phyloP scores from a whole-genome alignment of 2,329 filamentous ascomycete species.

The Xylariaceae sp. region DNA sequence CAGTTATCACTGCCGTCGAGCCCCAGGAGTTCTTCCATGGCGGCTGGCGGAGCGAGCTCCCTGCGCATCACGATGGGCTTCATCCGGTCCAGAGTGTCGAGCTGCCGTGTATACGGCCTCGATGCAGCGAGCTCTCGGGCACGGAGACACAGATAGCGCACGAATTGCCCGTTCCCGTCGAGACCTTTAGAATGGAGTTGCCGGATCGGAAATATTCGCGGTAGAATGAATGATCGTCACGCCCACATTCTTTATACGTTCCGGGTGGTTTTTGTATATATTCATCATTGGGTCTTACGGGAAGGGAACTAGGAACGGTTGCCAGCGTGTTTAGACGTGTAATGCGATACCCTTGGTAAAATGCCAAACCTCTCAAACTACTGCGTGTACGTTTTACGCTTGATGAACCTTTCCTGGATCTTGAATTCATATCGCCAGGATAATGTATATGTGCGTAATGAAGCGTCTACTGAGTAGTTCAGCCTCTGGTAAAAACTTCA shows the following conservation, averaged over 20 bases:
- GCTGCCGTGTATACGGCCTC: slow-evolving; percentile 9
- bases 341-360: slow-evolving; percentile 17
- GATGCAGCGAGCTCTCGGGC: slow-evolving; percentile 21
- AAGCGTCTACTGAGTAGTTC: neutral
- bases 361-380: slow-evolving; percentile 1
- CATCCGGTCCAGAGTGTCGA: neutral
- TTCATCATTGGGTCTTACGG: neutral
- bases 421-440: slow-evolving; percentile 3
- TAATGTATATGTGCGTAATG: neutral
- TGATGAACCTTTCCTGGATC: slow-evolving; percentile 6
- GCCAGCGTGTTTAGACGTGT: slow-evolving; percentile 4
- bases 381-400: neutral
- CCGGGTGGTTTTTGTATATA: neutral
- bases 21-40: neutral
- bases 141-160: slow-evolving; percentile 25
- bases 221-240: slow-evolving; percentile 9
- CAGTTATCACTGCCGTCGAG: neutral
- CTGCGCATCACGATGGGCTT: slow-evolving; percentile 11
- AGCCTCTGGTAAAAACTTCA: neutral
- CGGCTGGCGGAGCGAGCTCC: slow-evolving; percentile 15
- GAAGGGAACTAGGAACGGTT: neutral
- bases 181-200: slow-evolving; percentile 22
- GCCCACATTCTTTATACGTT: too few relatives aligned
- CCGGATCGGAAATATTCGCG: slow-evolving; percentile 27
- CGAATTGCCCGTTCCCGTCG: slow-evolving; percentile 26